Base-by-base conservation (phyloP, 208 protist species). In the Lotmaria passim region DNA sequence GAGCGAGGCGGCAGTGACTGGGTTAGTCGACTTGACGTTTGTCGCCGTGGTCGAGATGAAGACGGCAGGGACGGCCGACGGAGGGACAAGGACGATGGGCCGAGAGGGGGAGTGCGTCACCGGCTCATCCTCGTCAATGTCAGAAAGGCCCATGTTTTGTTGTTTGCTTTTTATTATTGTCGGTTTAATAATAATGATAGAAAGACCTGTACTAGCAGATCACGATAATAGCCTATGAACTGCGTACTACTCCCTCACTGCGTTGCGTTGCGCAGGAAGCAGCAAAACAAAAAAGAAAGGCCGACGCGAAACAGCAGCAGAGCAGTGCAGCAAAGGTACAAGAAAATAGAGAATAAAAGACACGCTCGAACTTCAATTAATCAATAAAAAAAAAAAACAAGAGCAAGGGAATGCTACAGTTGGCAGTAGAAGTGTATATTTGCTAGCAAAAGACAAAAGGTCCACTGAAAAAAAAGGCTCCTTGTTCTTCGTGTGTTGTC, bases 51-150 rank as follows among this genome's bases (percentile, higher is more conserved):
- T n/a, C n/a, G 36, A 15, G 33, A 38, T 17, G 23, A 53, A 19
- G 24, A 31, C 48, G 24, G 64, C 43, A 0, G 62, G 31, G 31
- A 61, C 48, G 38, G 50, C 51, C 21, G 60, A 36, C 4, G 51
- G 10, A 1, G 38, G 39, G 12, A 36, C 52, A 1, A 53, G 76
- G 44, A 58, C 23, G 41, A 63, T 39, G n/a, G 39, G 43, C 19
- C 53, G 53, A 2, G 23, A 47, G 15, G 63, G 53, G 31, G 43
- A 62, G 41, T 65, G 41, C n/a, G 67, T 69, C 48, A 58, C 60
- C 34, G 58, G 59, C 34, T 91, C 86, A 51, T 84, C 86, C 64
- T 92, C 86, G 47, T 93, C 87, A 61, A 95, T 90, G 63, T 96
- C 89, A 7, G 84, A 88, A 33, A 96, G 78, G 23, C 88, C 82